Conservation (phyloP, 257 asterid genomes). For the Craterostigma plantagineum region DNA sequence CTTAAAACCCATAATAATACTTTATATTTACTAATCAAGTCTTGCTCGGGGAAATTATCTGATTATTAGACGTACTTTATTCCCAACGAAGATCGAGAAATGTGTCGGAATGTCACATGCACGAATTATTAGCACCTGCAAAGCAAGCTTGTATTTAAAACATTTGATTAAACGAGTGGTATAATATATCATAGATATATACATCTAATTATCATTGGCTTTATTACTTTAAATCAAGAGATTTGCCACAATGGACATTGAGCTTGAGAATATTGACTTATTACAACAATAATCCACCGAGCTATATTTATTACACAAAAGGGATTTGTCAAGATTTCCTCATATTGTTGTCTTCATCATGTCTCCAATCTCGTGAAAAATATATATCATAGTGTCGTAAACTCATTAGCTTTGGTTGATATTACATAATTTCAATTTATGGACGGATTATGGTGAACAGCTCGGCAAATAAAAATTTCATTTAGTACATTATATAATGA, state of each 20-base stretch:
- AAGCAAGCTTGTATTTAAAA: background rate
- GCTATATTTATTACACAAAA: slow-evolving; percentile 6
- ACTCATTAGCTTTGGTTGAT: background rate
- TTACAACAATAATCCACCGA: slow-evolving; percentile 3
- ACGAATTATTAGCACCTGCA: slow-evolving; percentile 2
- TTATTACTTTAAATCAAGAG: background rate
- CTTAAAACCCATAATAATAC: too few relatives aligned
- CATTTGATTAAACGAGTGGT: background rate
- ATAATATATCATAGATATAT: too few relatives aligned
- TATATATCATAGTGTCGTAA: background rate
- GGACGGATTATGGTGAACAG: background rate
- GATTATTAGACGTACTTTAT: too few relatives aligned
- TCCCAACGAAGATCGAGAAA: too few relatives aligned
- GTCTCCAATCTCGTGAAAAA: slow-evolving; percentile 14
- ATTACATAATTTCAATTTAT: background rate
- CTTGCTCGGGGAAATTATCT: too few relatives aligned
- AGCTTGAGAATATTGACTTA: slow-evolving; percentile 45
- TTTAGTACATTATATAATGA: background rate
- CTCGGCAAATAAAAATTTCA: slow-evolving; percentile 1
- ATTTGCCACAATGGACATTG: slow-evolving; percentile 16
- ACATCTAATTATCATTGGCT: slow-evolving; percentile 1
- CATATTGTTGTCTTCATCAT: slow-evolving; percentile 14
- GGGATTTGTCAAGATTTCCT: slow-evolving; percentile 8
- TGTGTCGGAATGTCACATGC: slow-evolving; percentile 1
- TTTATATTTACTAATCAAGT: too few relatives aligned